Base-by-base conservation (phyloP, 306 rosid genomes). In the Sphenostylis stenocarpa region DNA sequence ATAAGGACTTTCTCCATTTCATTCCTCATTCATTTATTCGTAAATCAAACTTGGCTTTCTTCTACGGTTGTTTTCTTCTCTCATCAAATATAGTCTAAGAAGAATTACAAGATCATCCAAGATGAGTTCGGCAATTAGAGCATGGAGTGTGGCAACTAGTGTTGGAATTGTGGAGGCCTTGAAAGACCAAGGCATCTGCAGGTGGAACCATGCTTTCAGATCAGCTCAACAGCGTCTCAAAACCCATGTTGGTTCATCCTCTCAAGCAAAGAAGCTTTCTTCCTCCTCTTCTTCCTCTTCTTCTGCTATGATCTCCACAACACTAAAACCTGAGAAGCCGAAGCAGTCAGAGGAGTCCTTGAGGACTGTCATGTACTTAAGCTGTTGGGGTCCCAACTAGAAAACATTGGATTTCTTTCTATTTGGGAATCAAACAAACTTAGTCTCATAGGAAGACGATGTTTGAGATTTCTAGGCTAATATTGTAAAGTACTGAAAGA, bases 361-460 rank as follows among this genome's bases (percentile, higher is more conserved):
- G 0, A 88, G 87, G 29, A 87, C 78, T 0, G 90, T 89, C 56
- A 88, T 91, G 93, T 91, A 89, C 80, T 71, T 86, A 48, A 89
- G 91, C 70, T 91, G 93, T n/a, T 84, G 87, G 87, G 84, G 84
- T 70, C 84, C 84, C 45, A 84, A 80, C 24, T 79, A 45, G 68
- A 24, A 14, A 10, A 9, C 47, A 24, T 7, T 2, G 23, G 10
- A 1, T 36, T 17, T 17, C n/a, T 34, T 17, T 63, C 12, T 14
- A 16, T 63, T 63, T 12, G 12, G 63, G 17, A 61, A 53, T 52
- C 29, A 52, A 23, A 14, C 62, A 20, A 15, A 9, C 28, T 63
- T 63, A 9, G 43, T 36, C 29, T 17, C 31, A 71, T 51, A 7
- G 19, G 31, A 52, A 26, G 49, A 21, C 14, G 69, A 47, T 20